Conservation (phyloP, 768 basidiomycete genomes). For the Sarcomyxa edulis region DNA sequence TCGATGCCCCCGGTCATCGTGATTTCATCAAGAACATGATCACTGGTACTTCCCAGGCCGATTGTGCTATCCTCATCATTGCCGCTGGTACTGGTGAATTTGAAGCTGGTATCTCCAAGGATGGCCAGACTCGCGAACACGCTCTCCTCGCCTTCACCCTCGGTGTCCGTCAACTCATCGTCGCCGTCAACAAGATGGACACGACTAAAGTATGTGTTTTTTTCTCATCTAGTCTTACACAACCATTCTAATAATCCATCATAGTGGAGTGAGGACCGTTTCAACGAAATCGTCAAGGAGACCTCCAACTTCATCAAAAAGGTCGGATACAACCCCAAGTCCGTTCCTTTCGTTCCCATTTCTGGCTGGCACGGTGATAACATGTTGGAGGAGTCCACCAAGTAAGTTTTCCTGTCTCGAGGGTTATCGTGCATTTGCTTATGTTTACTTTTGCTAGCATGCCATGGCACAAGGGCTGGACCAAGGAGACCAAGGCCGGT, state of each 20-base stretch:
- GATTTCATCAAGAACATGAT: slow-evolving; percentile 99
- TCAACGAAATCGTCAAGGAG: slow-evolving; percentile 99
- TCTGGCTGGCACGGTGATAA: slow-evolving; percentile 99
- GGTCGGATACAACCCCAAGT: slow-evolving; percentile 99
- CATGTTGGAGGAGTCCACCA: slow-evolving; percentile 98
- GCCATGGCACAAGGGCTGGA: slow-evolving; percentile 99
- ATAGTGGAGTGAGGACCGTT: slow-evolving; percentile 98
- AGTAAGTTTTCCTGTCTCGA: slow-evolving; percentile 44
- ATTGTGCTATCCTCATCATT: slow-evolving; percentile 99
- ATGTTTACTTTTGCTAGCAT: slow-evolving; percentile 58
- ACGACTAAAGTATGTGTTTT: slow-evolving; percentile 75
- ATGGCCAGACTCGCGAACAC: slow-evolving; percentile 99
- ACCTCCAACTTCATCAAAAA: slow-evolving; percentile 98
- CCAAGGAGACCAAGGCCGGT: slow-evolving; percentile 93
- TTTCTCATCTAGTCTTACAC: not conserved
- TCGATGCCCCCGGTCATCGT: slow-evolving; percentile 99
- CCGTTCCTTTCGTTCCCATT: slow-evolving; percentile 97
- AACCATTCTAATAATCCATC: slow-evolving; percentile 6
- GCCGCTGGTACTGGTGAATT: slow-evolving; percentile 99
- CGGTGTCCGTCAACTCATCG: slow-evolving; percentile 99
- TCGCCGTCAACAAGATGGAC: slow-evolving; percentile 99
- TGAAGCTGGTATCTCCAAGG: slow-evolving; percentile 99
- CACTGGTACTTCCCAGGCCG: slow-evolving; percentile 99
- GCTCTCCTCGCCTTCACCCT: slow-evolving; percentile 99
- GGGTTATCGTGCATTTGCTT: slow-evolving; percentile 8